These are phyloP conservation scores for Debaryomyces singareniensis DNA, from an alignment of 1,139 yeast genomes.

Conservation along the genomic window DNA sequence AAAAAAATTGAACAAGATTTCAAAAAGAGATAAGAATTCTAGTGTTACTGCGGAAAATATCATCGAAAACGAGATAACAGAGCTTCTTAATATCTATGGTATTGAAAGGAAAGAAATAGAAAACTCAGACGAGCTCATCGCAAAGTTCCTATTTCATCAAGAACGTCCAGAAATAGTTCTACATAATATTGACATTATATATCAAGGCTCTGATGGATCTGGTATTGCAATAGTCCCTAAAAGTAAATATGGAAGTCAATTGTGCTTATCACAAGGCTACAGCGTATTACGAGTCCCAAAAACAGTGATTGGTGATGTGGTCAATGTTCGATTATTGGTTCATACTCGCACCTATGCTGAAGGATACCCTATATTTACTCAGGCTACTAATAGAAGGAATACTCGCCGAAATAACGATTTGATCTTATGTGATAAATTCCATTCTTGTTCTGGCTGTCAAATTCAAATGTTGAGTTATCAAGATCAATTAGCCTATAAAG, in stretches of 20 bases:
- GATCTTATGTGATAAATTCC: constrained; percentile 64
- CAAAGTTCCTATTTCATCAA: constrained; percentile 18
- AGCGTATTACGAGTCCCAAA: constrained; percentile 33
- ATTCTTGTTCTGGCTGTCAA: constrained; percentile 54
- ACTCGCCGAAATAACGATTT: constrained; percentile 21
- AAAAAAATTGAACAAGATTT: constrained; percentile 5
- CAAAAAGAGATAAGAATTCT: constrained; percentile 26
- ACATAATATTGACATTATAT: constrained; percentile 18
- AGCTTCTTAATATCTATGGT: constrained; percentile 13
- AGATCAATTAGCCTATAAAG: constrained; percentile 30
- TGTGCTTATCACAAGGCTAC: too few species aligned
- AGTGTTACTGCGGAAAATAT: constrained; percentile 20
- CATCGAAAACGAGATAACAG: constrained; percentile 18
- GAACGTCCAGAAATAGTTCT: constrained; percentile 15
- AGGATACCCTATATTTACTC: constrained; percentile 16
- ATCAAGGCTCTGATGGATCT: constrained; percentile 30
- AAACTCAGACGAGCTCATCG: constrained; percentile 21
- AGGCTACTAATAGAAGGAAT: constrained; percentile 8
- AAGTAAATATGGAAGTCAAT: constrained; percentile 9
- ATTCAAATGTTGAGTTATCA: constrained; percentile 39
- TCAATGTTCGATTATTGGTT: constrained; percentile 19
- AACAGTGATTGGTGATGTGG: constrained; percentile 32
- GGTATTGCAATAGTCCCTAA: constrained; percentile 33
- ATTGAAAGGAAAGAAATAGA: constrained; percentile 12
- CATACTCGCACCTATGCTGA: constrained; percentile 30